Conservation (phyloP, 495 filamentous ascomycete genomes). For the Rhypophila decipiens region DNA sequence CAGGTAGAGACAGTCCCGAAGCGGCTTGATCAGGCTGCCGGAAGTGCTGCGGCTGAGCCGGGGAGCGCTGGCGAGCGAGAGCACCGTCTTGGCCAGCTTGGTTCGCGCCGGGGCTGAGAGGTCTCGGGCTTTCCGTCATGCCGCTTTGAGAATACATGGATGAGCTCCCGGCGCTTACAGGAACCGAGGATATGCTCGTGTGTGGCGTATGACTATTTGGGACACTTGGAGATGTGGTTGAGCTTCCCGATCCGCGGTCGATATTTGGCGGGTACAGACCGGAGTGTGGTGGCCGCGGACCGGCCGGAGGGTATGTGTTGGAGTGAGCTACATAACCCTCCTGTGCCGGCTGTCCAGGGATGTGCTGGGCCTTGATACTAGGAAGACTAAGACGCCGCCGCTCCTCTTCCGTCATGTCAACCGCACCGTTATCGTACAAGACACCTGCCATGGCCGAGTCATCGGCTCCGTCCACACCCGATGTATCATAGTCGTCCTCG, state of each 20-base stretch:
- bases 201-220: slow-evolving; percentile 39
- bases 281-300: slow-evolving; percentile 32
- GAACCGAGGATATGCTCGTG: slow-evolving; percentile 42
- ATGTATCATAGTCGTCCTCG: slow-evolving; percentile 63
- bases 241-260: slow-evolving; percentile 44
- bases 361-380: slow-evolving; percentile 65
- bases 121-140: slow-evolving; percentile 83
- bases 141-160: slow-evolving; percentile 63
- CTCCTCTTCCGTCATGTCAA: slow-evolving; percentile 44
- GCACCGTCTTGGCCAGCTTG: slow-evolving; percentile 50
- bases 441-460: slow-evolving; percentile 76
- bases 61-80: slow-evolving; percentile 59
- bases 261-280: slow-evolving; percentile 58
- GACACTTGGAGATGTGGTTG: slow-evolving; percentile 45
- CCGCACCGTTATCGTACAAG: slow-evolving; percentile 57
- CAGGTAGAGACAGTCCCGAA: slow-evolving; percentile 32
- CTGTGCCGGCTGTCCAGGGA: slow-evolving; percentile 41
- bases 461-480: slow-evolving; percentile 49
- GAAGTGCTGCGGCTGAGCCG: slow-evolving; percentile 61
- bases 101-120: slow-evolving; percentile 67
- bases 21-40: slow-evolving; percentile 22
- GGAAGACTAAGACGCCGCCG: slow-evolving; percentile 55
- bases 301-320: slow-evolving; percentile 74
- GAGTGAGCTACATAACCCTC: slow-evolving; percentile 40
- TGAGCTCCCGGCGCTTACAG: slow-evolving; percentile 40